phyloP scores from a whole-genome alignment of 225 moss, liverwort and hornwort genomes.

The Sphagnum contortum region DNA sequence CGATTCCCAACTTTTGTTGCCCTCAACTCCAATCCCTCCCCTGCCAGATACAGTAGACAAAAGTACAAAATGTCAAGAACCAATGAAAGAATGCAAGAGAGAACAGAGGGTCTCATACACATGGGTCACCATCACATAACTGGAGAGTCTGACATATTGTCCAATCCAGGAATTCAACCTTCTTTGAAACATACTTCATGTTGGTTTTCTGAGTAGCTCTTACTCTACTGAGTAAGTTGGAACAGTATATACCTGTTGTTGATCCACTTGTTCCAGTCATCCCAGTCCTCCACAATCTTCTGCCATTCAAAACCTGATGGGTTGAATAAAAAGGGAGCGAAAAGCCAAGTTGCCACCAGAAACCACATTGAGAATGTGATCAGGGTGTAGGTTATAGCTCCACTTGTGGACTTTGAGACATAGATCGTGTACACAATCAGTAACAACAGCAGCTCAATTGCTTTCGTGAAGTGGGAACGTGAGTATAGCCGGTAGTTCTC shows the following conservation, averaged over 20 bases:
- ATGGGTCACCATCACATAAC: no score
- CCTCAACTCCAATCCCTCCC: no score
- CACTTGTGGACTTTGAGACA: slow-evolving; percentile 23
- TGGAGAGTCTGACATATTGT: no score
- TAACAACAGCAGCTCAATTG: slow-evolving; percentile 77
- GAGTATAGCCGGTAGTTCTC: slow-evolving; percentile 79
- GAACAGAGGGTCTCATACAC: no score
- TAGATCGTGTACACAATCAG: slow-evolving; percentile 71
- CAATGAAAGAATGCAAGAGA: no score
- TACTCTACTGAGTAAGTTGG: no score
- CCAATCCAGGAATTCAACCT: no score
- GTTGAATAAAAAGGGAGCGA: slow-evolving; percentile 92
- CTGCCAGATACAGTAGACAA: no score
- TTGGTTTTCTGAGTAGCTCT: no score
- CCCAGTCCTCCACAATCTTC: slow-evolving; percentile 85
- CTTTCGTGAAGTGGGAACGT: slow-evolving; percentile 84
- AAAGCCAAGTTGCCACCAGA: slow-evolving; percentile 82
- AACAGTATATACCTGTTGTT: no score
- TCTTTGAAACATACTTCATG: no score
- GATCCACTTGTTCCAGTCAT: slow-evolving; percentile 72
- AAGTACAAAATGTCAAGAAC: no score
- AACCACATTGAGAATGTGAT: slow-evolving; percentile 97
- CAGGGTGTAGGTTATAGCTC: slow-evolving; percentile 53
- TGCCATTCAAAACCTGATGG: slow-evolving; percentile 98
- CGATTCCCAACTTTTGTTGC: slow-evolving; percentile 57